Base-by-base conservation (phyloP, 371 early-diverging fungal species). In the Rhizomucor miehei region DNA sequence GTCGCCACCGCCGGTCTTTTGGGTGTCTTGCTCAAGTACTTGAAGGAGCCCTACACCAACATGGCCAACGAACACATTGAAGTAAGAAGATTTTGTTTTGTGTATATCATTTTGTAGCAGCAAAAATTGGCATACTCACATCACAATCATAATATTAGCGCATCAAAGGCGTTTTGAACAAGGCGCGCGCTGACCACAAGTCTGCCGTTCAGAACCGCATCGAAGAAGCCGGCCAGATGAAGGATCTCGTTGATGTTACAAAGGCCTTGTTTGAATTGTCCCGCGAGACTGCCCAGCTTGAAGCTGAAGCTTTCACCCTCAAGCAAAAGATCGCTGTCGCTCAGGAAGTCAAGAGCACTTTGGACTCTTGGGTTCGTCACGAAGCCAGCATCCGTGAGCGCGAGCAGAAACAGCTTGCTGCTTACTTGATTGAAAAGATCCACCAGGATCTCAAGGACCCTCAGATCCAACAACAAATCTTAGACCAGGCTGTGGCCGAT, bases 331-430 rank as follows among this genome's bases (percentile, higher is more conserved):
- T 89, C 46, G 83, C 88, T 60, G 85, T 91, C 65, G 81, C 88
- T 54, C 46, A 74, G 38, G 96, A 97, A 77, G 85, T 91, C 71
- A 94, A 94, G 87, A 36, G 81, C 21, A 89, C 91, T 58, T 80
- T 97, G 24, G 97, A 97, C 75, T 87, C 90, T 45, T 95, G 96
- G 96, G 96, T 95, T 47, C 95, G 97, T 66, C 91, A 95, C 67
- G 96, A 97, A 80, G 81, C 89, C 65, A 80, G 81, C 36, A 80
- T 97, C 58, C 94, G 98, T 71, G 95, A 95, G 73, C 86, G 83
- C 57, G 92, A 94, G 81, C 98, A 97, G 82, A 89, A 88, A 83
- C 79, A 87, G 51, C 75, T 95, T 64, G 91, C 91, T 56, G 80
- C 85, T 53, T 76, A 80, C 64, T 89, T 97, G 77, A 92, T 97